Conservation (phyloP, 2,329 filamentous ascomycete species). For the Scortechinia acanthostroma region DNA sequence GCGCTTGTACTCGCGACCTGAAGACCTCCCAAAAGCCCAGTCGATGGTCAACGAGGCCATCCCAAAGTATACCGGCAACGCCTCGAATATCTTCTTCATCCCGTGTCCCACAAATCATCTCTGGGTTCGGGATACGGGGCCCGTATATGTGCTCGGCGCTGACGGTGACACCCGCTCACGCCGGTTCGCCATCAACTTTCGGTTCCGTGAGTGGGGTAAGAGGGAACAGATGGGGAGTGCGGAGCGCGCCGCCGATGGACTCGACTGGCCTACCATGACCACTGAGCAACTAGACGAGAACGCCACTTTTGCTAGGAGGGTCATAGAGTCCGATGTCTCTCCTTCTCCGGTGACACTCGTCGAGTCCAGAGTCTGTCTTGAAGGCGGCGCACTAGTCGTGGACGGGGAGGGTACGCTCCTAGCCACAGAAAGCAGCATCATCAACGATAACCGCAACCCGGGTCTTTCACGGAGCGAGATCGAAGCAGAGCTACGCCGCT, state of each 20-base stretch:
- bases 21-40: slow-evolving; percentile 9
- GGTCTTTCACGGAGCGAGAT: slow-evolving; percentile 11
- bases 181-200: background rate
- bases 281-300: background rate
- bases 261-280: background rate
- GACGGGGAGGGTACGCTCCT: slow-evolving; percentile 23
- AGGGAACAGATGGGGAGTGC: background rate
- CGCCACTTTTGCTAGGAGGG: background rate
- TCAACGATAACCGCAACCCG: slow-evolving; percentile 16
- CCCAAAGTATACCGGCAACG: background rate
- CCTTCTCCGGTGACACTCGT: slow-evolving; percentile 6
- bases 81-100: background rate
- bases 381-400: slow-evolving; percentile 20
- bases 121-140: slow-evolving; percentile 19
- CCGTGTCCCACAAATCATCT: slow-evolving; percentile 12
- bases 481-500: slow-evolving; percentile 13
- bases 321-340: slow-evolving; percentile 5
- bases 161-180: background rate
- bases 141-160: slow-evolving; percentile 12
- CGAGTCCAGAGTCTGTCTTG: slow-evolving; percentile 11
- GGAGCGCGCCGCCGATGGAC: background rate
- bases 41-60: slow-evolving; percentile 9
- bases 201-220: background rate
- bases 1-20: slow-evolving; percentile 14
- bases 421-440: slow-evolving; percentile 19